Evolutionary conservation across 2,329 filamentous ascomycete genomes (phyloP).

Genomic region (Aspergillus hiratsukae): DNA sequence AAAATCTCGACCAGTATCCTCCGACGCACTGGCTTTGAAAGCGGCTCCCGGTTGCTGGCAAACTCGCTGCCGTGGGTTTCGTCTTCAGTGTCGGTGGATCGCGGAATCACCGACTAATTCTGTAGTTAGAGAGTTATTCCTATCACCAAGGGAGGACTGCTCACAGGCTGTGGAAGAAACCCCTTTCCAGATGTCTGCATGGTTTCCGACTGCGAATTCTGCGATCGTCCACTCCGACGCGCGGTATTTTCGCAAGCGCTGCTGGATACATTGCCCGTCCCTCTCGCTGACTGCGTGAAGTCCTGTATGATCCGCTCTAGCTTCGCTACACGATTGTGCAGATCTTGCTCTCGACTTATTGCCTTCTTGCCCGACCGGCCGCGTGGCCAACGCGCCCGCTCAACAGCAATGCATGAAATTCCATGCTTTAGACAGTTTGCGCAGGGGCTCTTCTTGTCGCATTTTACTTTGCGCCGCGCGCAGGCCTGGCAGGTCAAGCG

Average conservation of each 20-base stretch:
- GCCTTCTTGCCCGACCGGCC: neutral
- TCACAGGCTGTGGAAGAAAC: no score
- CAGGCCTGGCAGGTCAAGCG: neutral
- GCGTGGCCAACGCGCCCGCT: neutral
- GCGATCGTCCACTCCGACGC: no score
- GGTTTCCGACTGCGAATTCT: no score
- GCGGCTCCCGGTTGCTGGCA: no score
- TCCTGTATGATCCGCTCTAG: neutral
- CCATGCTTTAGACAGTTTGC: neutral
- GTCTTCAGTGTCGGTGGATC: fast-evolving
- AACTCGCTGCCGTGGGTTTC: no score
- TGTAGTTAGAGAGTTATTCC: no score
- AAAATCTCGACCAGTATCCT: no score
- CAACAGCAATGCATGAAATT: neutral
- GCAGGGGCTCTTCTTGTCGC: neutral
- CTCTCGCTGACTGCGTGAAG: neutral
- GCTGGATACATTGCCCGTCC: neutral
- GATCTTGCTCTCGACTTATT: neutral
- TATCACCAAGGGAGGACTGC: no score
- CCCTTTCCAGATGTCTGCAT: no score
- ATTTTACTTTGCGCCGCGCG: neutral
- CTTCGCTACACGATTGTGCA: neutral
- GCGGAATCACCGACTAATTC: no score
- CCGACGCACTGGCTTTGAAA: no score
- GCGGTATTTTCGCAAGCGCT: neutral